Evolutionary conservation across 1,139 yeast species (phyloP).

Genomic region (Sugiyamaella sp.): DNA sequence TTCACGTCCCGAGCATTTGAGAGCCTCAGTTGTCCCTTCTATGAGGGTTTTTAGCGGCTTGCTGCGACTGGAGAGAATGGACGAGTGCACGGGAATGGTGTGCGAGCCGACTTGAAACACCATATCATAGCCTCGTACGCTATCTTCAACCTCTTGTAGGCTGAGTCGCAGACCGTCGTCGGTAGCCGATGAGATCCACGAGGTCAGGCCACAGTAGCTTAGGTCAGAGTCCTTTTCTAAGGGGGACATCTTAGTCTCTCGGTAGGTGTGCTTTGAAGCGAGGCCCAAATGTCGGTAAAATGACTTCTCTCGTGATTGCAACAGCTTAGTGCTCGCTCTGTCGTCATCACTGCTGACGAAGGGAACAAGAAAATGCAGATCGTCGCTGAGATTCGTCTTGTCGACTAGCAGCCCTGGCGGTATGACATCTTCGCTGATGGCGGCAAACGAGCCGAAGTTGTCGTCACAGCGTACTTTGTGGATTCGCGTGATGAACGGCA

Average conservation of each 20-base stretch:
- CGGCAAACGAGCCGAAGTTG: constrained; percentile 66
- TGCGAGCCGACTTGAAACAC: constrained; percentile 25
- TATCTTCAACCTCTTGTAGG: constrained; percentile 15
- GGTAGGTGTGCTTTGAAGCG: background rate
- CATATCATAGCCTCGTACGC: constrained; percentile 29
- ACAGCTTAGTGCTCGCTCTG: constrained; percentile 13
- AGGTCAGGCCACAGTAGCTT: constrained; percentile 16
- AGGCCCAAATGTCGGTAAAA: constrained; percentile 10
- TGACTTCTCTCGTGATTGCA: background rate
- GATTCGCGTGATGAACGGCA: constrained; percentile 57
- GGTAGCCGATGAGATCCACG: constrained; percentile 23
- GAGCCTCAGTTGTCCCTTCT: background rate
- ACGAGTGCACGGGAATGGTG: constrained; percentile 35
- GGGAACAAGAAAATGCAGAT: constrained; percentile 36
- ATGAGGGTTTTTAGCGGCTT: constrained; percentile 5
- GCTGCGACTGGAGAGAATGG: constrained; percentile 4
- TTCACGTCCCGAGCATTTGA: constrained; percentile 10
- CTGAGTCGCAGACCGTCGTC: constrained; percentile 22
- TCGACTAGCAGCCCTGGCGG: constrained; percentile 29
- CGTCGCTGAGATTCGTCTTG: constrained; percentile 30
- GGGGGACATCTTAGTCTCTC: constrained; percentile 16
- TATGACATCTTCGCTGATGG: constrained; percentile 59
- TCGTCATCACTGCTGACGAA: constrained; percentile 25
- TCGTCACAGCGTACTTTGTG: constrained; percentile 68
- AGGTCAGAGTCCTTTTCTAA: constrained; percentile 8